Conservation (phyloP, 108 stramenopile genomes). For the Cyclotella cryptica region DNA sequence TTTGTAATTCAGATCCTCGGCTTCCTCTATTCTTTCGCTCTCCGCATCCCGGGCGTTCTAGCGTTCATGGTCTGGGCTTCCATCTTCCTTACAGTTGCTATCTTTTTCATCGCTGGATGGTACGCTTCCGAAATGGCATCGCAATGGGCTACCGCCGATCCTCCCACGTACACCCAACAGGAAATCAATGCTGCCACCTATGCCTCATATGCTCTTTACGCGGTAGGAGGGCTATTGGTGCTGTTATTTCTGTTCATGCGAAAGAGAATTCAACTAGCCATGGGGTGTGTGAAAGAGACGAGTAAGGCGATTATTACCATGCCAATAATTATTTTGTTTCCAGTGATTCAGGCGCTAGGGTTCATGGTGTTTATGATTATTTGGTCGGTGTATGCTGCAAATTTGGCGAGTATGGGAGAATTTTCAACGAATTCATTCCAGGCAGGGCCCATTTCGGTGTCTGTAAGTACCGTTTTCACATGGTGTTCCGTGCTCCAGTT, state of each 20-base stretch:
- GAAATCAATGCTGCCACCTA: constrained; percentile 61
- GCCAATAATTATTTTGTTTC: constrained; percentile 82
- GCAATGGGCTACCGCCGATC: constrained; percentile 62
- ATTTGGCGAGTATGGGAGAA: constrained; percentile 79
- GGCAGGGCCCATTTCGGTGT: constrained; percentile 39
- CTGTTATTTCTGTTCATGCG: constrained; percentile 82
- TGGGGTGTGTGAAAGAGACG: constrained; percentile 87
- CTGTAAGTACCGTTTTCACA: constrained; percentile 9
- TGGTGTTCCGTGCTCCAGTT: background rate
- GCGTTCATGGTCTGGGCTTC: constrained; percentile 83
- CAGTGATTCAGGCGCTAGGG: constrained; percentile 72
- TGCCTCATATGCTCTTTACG: constrained; percentile 67
- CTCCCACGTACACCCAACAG: constrained; percentile 43
- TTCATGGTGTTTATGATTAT: constrained; percentile 67
- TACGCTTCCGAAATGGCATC: constrained; percentile 54
- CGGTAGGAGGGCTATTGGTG: constrained; percentile 58
- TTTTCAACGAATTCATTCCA: constrained; percentile 37
- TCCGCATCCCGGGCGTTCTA: constrained; percentile 88
- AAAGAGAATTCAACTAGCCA: constrained; percentile 86
- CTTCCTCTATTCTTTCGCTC: constrained; percentile 72
- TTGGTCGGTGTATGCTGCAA: constrained; percentile 66
- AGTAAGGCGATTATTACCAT: constrained; percentile 81
- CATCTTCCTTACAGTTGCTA: constrained; percentile 65
- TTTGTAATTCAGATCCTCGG: constrained; percentile 45
- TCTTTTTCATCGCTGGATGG: constrained; percentile 70